phyloP scores from a whole-genome alignment of 116 monocot species.

The Posidonia oceanica region DNA sequence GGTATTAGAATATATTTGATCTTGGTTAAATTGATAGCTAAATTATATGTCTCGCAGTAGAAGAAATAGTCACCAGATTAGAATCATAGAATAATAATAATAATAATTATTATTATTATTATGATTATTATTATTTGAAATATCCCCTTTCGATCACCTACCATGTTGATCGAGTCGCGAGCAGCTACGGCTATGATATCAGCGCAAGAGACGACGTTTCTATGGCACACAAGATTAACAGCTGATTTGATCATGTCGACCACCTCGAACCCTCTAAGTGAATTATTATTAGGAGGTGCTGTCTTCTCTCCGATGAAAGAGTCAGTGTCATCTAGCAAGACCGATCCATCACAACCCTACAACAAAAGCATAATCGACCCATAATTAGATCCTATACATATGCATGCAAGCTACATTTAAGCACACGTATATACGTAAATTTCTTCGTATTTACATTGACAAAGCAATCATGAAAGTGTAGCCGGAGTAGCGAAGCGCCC shows the following conservation, averaged over 20 bases:
- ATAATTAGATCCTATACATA: too few relatives aligned
- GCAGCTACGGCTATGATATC: constrained; percentile 54
- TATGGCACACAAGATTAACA: constrained; percentile 15
- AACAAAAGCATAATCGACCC: background rate
- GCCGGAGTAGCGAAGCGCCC: constrained; percentile 32
- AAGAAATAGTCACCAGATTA: too few relatives aligned
- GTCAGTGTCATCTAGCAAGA: constrained; percentile 20
- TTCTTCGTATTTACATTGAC: constrained; percentile 21
- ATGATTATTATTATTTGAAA: background rate
- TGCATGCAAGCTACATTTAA: too few relatives aligned
- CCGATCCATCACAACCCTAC: constrained; percentile 31
- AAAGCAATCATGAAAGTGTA: constrained; percentile 69
- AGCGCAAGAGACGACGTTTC: constrained; percentile 37
- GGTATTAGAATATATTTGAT: background rate
- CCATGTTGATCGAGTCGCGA: constrained; percentile 24
- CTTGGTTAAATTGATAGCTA: background rate
- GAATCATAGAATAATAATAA: background rate
- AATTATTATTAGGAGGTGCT: constrained; percentile 15
- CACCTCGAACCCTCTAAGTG: constrained; percentile 19
- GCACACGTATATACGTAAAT: too few relatives aligned
- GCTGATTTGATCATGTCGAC: constrained; percentile 24
- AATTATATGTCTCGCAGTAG: too few relatives aligned
- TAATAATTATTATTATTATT: background rate
- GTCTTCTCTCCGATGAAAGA: constrained; percentile 29
- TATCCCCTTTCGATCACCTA: background rate